Percentiles rank a stretch among this genome's conserved stretches.
Conservation (phyloP, 345 rosid genomes). For the Populus davidiana region DNA sequence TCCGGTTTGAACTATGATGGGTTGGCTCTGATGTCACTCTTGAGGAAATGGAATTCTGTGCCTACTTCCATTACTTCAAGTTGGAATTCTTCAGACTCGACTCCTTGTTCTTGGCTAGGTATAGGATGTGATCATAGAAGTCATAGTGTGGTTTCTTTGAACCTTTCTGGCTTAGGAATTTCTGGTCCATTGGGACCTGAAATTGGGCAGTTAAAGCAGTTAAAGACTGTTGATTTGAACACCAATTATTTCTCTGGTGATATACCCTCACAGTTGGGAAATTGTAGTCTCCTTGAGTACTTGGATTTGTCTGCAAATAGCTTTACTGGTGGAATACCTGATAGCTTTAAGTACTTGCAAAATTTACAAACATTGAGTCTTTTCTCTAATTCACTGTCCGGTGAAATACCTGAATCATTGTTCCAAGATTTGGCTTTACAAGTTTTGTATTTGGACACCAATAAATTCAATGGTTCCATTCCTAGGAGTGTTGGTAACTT, state of each 20-base stretch:
- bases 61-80: conserved; percentile 40
- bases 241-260: conserved; percentile 48
- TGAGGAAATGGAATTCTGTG: conserved; percentile 40
- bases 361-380: conserved; percentile 33
- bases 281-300: conserved; percentile 44
- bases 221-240: conserved; percentile 51
- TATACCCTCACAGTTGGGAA: conserved; percentile 48
- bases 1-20: conserved; percentile 49
- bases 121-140: conserved; percentile 40
- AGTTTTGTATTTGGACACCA: conserved; percentile 34
- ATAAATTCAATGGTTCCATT: conserved; percentile 61
- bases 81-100: conserved; percentile 54
- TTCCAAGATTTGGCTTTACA: conserved; percentile 40
- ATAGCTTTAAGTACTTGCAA: conserved; percentile 35
- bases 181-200: conserved; percentile 63
- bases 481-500: conserved; percentile 53
- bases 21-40: conserved; percentile 47
- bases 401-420: conserved; percentile 57
- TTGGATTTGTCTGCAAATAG: conserved; percentile 56
- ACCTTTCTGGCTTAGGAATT: conserved; percentile 43
- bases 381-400: conserved; percentile 47
- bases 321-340: conserved; percentile 54
- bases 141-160: conserved; percentile 34
- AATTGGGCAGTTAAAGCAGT: conserved; percentile 37
- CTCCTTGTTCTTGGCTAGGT: conserved; percentile 64